A percentile compares a stretch with the other conserved stretches of the same genome.
These are phyloP conservation scores for Vaccinium darrowii DNA, from an alignment of 148 eudicot species.

Conservation along the genomic window DNA sequence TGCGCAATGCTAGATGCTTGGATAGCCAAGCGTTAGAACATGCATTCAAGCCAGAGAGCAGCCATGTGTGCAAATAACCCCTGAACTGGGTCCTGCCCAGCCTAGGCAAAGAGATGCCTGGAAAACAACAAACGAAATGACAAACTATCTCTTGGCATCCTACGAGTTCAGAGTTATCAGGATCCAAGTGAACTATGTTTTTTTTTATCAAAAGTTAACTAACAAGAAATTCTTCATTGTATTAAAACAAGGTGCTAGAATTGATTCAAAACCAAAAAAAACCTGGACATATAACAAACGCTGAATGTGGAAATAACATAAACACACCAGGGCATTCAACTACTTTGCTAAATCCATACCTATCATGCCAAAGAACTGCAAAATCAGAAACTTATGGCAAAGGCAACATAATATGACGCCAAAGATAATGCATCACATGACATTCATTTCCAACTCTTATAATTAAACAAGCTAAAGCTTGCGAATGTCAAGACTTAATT, in stretches of 20 bases:
- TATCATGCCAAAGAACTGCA: constrained; percentile 20
- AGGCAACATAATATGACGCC: neutral
- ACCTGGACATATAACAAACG: neutral
- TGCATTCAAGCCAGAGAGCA: neutral
- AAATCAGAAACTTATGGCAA: constrained; percentile 3
- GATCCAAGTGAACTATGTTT: neutral
- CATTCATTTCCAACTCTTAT: constrained; percentile 6
- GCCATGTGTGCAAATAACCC: neutral
- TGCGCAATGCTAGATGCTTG: neutral
- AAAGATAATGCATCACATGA: constrained; percentile 10
- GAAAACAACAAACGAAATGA: neutral
- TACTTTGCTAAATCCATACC: constrained; percentile 91
- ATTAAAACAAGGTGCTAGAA: neutral
- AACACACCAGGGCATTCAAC: constrained; percentile 83
- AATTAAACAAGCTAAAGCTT: neutral
- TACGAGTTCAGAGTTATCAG: neutral
- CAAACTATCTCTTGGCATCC: neutral
- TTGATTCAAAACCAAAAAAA: neutral
- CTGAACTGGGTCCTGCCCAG: neutral
- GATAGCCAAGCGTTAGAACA: neutral
- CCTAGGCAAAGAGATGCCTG: neutral
- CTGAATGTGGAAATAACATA: neutral
- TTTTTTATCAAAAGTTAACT: neutral
- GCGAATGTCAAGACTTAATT: neutral
- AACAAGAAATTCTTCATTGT: neutral